Conservation (phyloP, 371 early-diverging fungal species). For the Rhizopus sp. region DNA sequence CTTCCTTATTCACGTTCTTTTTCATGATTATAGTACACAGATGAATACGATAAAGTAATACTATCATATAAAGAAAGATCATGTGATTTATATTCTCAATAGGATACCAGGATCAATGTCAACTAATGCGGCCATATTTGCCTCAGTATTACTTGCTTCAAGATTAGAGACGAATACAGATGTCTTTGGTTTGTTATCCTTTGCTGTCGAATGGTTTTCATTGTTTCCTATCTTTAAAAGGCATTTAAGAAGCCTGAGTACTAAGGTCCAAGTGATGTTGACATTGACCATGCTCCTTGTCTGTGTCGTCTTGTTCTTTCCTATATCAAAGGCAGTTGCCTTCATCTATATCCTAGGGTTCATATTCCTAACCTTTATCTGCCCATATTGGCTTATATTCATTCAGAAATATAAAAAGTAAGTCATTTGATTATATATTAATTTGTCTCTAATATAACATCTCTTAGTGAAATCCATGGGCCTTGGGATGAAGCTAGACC, state of each 20-base stretch:
- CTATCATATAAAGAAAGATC: not conserved
- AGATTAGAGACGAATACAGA: slow-evolving; percentile 78
- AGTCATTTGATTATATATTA: slow-evolving; percentile 20
- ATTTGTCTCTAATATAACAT: not conserved
- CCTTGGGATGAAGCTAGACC: slow-evolving; percentile 97
- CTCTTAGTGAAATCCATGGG: slow-evolving; percentile 84
- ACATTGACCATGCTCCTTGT: slow-evolving; percentile 63
- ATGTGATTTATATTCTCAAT: not conserved
- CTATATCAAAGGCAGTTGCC: slow-evolving; percentile 72
- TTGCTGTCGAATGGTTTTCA: slow-evolving; percentile 92
- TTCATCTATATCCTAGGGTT: slow-evolving; percentile 68
- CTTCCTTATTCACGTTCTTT: slow-evolving; percentile 83
- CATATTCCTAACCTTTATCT: slow-evolving; percentile 80
- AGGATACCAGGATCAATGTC: slow-evolving; percentile 93
- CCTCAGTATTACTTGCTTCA: slow-evolving; percentile 93
- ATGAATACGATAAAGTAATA: slow-evolving; percentile 52
- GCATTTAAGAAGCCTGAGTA: slow-evolving; percentile 65
- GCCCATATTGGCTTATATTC: slow-evolving; percentile 90
- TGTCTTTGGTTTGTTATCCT: slow-evolving; percentile 86
- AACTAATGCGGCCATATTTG: slow-evolving; percentile 95
- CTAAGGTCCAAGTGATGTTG: slow-evolving; percentile 58
- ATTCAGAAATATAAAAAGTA: slow-evolving; percentile 94
- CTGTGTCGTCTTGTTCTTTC: slow-evolving; percentile 62
- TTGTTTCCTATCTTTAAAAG: slow-evolving; percentile 90
- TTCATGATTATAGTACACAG: slow-evolving; percentile 83